Evolutionary conservation across 192 early-diverging fungal species (phyloP).

Genomic region (Linnemannia hyalina): DNA sequence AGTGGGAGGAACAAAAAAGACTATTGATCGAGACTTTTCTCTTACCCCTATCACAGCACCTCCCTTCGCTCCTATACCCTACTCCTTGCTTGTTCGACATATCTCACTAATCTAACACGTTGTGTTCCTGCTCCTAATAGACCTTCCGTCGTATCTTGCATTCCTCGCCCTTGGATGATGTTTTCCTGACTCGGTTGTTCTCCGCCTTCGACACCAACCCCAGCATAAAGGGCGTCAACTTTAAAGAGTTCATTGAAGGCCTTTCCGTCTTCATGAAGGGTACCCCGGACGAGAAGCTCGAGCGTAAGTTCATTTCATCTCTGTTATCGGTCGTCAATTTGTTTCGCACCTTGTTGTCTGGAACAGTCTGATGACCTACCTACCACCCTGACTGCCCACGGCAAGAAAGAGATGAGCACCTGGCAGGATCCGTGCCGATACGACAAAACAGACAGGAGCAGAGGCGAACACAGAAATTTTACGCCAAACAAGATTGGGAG

Average conservation of each 20-base stretch:
- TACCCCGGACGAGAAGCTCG: conserved; percentile 79
- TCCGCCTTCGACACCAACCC: conserved; percentile 82
- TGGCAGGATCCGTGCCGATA: background rate
- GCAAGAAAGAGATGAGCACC: background rate
- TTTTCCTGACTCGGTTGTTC: conserved; percentile 83
- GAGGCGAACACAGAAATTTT: background rate
- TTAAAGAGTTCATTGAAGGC: conserved; percentile 72
- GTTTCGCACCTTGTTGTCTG: background rate
- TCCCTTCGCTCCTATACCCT: background rate
- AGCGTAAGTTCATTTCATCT: conserved; percentile 62
- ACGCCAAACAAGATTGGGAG: background rate
- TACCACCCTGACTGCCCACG: background rate
- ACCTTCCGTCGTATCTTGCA: conserved; percentile 50
- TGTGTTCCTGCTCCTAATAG: conserved; percentile 16
- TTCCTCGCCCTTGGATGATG: conserved; percentile 72
- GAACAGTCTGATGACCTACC: background rate
- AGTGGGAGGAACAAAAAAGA: background rate
- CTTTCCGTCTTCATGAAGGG: conserved; percentile 84
- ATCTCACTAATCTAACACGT: background rate
- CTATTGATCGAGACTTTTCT: background rate
- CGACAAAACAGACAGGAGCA: background rate
- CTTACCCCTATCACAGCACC: background rate
- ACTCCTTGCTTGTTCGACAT: background rate
- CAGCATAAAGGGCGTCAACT: conserved; percentile 47
- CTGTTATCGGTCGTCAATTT: background rate